Base-by-base conservation (phyloP, 2,329 filamentous ascomycete genomes). In the Epichloe scottii region DNA sequence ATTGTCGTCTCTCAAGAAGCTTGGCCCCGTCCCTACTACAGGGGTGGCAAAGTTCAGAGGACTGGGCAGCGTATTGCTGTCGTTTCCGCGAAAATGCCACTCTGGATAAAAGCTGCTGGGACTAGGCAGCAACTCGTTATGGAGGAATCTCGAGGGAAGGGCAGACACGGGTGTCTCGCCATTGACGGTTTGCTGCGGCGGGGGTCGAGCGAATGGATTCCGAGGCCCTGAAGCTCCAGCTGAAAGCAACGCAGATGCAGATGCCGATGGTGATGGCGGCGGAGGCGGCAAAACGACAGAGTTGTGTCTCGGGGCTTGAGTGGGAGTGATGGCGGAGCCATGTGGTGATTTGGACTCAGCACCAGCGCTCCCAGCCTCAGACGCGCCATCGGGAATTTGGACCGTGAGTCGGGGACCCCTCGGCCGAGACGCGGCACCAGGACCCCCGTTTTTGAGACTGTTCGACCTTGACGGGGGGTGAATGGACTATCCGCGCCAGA, bases 1-100 rank as follows among this genome's bases (percentile, higher is more conserved):
- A 47, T 64, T 63, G 26, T 83, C 80, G 19, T 84, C 79, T 52
- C 79, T 70, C 50, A 84, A 59, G 57, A 84, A 84, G 52, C 79
- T 82, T 3, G 81, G 81, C 2, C 81, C 81, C 1, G 74, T 76
- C 2, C 74, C 77, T 2, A 76, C 75, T 2, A 83, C 71, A 0
- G 93, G 93, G 1, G 93, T 97, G 35, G 88, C 86, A 67, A 96
- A 96, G 54, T 90, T 95, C 56, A 97, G 71, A 10, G 93, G 93
- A 64, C 89, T 96, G 0, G 90, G 90, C 46, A 97, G 74, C 57
- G 94, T 93, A 60, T 93, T 95, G 64, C 78, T 86, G 57, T 93
- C 87, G 51, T 73, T 66, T 65, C 81, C 65, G 65, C 82, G 63
- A 65, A 87, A 89, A 57, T 85, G 84, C 90, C 90, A 96, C 56